Base-by-base conservation (phyloP, 1,284 basidiomycete species). In the Fistulina hepatica region DNA sequence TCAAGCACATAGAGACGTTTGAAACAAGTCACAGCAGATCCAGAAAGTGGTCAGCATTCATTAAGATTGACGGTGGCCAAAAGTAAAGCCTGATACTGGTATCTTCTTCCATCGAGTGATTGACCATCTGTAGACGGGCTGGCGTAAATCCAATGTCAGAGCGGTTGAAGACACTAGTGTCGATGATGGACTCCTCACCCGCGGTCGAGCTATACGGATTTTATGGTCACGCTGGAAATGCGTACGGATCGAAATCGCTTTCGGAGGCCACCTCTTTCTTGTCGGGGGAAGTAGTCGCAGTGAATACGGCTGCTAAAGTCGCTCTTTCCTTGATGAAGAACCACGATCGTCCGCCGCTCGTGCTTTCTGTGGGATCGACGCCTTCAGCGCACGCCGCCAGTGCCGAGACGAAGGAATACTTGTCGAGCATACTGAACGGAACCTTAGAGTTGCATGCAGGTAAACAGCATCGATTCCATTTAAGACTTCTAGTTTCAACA, bases 331-430 rank as follows among this genome's bases (percentile, higher is more conserved):
- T 73, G 40, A 54, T 79, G 10, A 54, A 64, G 34, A 55, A 58
- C 6, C 28, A 31, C 28, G n/a, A n/a, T n/a, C 28, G 19, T 10
- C 52, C 64, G 26, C 68, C 69, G 1, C 85, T 84, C 48, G 68
- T 84, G 1, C 60, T 91, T 16, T 82, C 81, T 2, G 79, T 90
- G 1, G 88, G 88, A 10, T 81, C 85, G n/a, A 91, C 88, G 2
- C 88, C 88, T 2, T 81, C 88, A 2, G 85, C 85, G 0, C 81
- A 88, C 52, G 76, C 76, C 8, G 81, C 80, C 5, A 73, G 69
- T 15, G 59, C 64, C n/a, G 70, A 68, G 42, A 62, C 69, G 8
- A 62, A 62, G 33, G 55, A 57, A 9, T 53, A 60, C 25, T 51
- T 82, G 10, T 59, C 67, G 6, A 56, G 64, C n/a, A 49, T 63